A percentile compares a stretch with the other conserved stretches of the same genome.
Conservation (phyloP, 2,329 filamentous ascomycete genomes). For the Sporothrix brunneoviolacea region DNA sequence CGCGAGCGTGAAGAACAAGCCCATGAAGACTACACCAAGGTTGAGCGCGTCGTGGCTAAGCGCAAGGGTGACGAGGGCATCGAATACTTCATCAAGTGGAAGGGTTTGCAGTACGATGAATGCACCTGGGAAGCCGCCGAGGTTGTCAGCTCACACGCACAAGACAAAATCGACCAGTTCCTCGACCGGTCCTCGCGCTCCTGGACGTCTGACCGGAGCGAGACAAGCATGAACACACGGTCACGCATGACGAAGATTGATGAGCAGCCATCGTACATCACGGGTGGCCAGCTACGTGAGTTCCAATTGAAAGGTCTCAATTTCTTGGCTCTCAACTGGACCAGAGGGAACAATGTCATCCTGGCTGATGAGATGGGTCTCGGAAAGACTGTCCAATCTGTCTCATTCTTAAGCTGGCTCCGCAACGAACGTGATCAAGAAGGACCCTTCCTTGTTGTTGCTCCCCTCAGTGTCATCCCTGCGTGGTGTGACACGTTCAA, state of each 20-base stretch:
- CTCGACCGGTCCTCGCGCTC: constrained; percentile 75
- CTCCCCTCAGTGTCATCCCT: constrained; percentile 92
- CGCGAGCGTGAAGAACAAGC: constrained; percentile 85
- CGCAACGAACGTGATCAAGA: constrained; percentile 84
- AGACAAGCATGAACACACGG: constrained; percentile 69
- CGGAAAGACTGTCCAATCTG: constrained; percentile 95
- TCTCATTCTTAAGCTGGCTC: constrained; percentile 95
- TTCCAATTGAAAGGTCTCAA: constrained; percentile 94
- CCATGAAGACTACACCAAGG: constrained; percentile 81
- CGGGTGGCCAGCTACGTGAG: constrained; percentile 75
- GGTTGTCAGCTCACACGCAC: constrained; percentile 64
- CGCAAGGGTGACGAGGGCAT: constrained; percentile 71
- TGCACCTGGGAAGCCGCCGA: constrained; percentile 87
- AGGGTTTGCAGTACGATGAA: constrained; percentile 83
- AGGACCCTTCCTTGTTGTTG: constrained; percentile 94
- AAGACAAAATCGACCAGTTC: constrained; percentile 86
- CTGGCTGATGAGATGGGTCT: constrained; percentile 98
- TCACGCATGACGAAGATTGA: constrained; percentile 67
- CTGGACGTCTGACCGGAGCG: constrained; percentile 71
- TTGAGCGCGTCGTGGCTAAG: constrained; percentile 84
- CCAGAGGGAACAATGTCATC: constrained; percentile 88
- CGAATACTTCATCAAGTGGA: constrained; percentile 97
- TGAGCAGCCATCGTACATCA: constrained; percentile 78
- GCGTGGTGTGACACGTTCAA: constrained; percentile 99
- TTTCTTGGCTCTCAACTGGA: constrained; percentile 95